Evolutionary conservation across 306 rosid species (phyloP).

Genomic region (Castanea crenata): DNA sequence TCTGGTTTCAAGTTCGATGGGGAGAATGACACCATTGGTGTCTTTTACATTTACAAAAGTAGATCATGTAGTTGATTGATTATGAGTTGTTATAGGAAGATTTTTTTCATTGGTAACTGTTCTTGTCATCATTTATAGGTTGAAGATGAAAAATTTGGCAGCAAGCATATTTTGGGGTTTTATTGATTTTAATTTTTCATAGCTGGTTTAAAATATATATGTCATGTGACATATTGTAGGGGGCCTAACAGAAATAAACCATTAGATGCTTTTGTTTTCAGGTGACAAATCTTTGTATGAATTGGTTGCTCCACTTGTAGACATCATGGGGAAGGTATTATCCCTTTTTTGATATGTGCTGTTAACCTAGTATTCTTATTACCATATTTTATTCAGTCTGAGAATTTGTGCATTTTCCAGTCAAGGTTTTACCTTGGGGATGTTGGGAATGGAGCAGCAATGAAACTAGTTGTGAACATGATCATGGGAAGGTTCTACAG

Average conservation of each 20-base stretch:
- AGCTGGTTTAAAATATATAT: no score
- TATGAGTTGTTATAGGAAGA: no score
- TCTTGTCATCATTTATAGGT: no score
- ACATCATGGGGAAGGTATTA: conserved; percentile 93
- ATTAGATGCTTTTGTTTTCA: conserved; percentile 44
- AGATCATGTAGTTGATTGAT: no score
- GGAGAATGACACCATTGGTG: no score
- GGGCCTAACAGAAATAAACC: conserved; percentile 31
- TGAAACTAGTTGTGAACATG: conserved; percentile 97
- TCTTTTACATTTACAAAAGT: no score
- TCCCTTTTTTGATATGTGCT: conserved; percentile 3
- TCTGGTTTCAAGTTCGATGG: no score
- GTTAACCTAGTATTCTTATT: neutral
- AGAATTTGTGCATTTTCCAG: conserved; percentile 41
- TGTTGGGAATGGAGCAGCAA: conserved; percentile 96
- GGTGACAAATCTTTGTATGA: conserved; percentile 86
- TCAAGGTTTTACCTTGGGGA: conserved; percentile 92
- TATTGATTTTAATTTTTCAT: no score
- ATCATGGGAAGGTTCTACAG: conserved; percentile 86
- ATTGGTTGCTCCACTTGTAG: conserved; percentile 58
- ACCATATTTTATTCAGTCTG: conserved; percentile 1
- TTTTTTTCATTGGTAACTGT: no score
- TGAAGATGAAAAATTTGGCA: no score
- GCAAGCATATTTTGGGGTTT: no score
- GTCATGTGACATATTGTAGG: conserved; percentile 10